Base-by-base conservation (phyloP, 2,329 filamentous ascomycete species). In the Mycosphaerella sp. region DNA sequence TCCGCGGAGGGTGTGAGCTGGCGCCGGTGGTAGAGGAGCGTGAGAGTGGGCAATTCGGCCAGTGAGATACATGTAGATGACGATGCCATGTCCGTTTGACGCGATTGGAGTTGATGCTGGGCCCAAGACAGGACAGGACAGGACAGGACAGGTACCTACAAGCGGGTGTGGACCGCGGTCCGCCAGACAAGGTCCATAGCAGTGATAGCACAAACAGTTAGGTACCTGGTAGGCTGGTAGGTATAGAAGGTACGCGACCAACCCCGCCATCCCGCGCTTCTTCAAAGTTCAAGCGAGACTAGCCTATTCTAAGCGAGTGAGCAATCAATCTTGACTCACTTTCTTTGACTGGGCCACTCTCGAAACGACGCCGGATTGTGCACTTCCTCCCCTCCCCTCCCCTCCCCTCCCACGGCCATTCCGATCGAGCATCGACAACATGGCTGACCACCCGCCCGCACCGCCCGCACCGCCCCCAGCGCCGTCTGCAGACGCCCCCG, bases 21-120 rank as follows among this genome's bases (percentile, higher is more conserved):
- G 54, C 76, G 73, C 14, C 76, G 69, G 62, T 79, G 78, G 75
- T 92, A 93, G 57, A 92, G 81, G 42, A 80, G 71, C 38, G 77
- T 75, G 57, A 89, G 72, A 34, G 80, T 82, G 4, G 82, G 83
- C 47, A 89, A 84, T 29, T 84, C 76, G 59, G 74, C 64, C 48
- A 80, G 71, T 5, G 74, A 56, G 48, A 74, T 73, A 53, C 14
- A 17, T 17, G 14, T 17, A 17, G 67, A 56, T 26, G 26, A 26
- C 26, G 26, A 26, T 26, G 10, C 36, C 36, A 39, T 17, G 8
- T 7, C 14, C 41, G 26, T 26, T 4, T 44, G 41, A 44, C 14
- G 14, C 14, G 14, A 17, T 17, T 17, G 14, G 14, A 17, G 14
- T 17, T 17, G 14, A 17, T 17, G 14, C 14, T 17, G 14, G 14